Evolutionary conservation across 306 rosid species (phyloP).

Genomic region (Sindora glabra): DNA sequence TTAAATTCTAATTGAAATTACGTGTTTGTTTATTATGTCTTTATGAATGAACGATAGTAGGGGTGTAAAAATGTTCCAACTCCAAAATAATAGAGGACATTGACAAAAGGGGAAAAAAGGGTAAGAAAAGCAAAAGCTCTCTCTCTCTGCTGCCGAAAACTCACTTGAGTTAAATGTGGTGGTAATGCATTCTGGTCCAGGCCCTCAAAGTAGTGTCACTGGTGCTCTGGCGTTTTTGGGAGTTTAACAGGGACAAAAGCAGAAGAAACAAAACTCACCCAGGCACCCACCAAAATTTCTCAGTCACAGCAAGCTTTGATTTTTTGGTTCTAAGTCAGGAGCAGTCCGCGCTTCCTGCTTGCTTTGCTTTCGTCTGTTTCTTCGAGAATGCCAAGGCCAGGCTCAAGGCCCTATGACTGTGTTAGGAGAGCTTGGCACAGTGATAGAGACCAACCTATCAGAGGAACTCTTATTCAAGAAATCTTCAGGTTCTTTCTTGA

Average conservation of each 20-base stretch:
- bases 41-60: no score
- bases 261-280: no score
- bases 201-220: no score
- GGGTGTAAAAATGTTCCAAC: no score
- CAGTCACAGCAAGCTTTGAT: no score
- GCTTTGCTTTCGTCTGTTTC: no score
- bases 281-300: no score
- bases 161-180: neutral
- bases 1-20: no score
- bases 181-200: constrained; percentile 33
- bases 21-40: no score
- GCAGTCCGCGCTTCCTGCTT: no score
- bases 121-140: neutral
- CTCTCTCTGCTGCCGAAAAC: neutral
- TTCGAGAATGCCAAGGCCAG: constrained; percentile 65
- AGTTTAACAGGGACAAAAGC: neutral
- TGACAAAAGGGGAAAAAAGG: neutral
- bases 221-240: constrained; percentile 10
- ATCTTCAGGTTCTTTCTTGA: constrained; percentile 56
- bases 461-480: constrained; percentile 77
- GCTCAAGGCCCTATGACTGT: constrained; percentile 69
- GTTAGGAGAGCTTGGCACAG: constrained; percentile 83
- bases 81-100: constrained; percentile 34
- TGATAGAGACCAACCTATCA: constrained; percentile 69
- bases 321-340: no score